Base-by-base conservation (phyloP, 108 stramenopile species). In the Aurantiochytrium sp. region DNA sequence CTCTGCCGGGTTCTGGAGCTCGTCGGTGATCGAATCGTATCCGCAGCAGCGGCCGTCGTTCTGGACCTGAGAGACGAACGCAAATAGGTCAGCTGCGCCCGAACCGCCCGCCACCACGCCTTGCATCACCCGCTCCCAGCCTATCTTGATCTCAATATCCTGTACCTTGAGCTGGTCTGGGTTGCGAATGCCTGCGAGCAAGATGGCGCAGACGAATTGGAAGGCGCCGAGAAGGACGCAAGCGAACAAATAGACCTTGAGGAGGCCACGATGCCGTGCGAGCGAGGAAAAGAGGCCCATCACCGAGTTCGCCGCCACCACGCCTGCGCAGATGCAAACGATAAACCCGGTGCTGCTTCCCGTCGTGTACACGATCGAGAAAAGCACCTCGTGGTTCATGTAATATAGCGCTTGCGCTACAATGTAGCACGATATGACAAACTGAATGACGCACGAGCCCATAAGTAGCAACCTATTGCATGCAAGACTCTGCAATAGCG, bases 1-100 rank as follows among this genome's bases (percentile, higher is more conserved):
- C 17, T 37, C 73, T 12, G 0, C 27, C 6, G 45, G 39, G 2
- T 48, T 41, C 39, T 81, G 73, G 6, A n/a, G n/a, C 39, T 41
- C n/a, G 45, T 81, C 45, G 10, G 36, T 21, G 73, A 48, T 48
- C 2, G 73, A 81, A 24, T 81, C 73, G 2, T 48, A 81, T 22
- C 73, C 73, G 39, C 73, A 81, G 45, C 73, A 81, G 15, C 42
- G 45, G 73, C 73, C 73, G 32, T 81, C 39, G 2, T 41, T 81
- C 42, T 41, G 39, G 24, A 81, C 24, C 12, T 41, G n/a, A 4
- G 39, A 48, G 12, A 81, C 27, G 3, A 81, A 81, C 8, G 73
- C 73, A 24, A 41, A 48, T 12, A 17, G 39, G 45, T 48, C 30
- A 6, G 73, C 39, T n/a, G 39, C 39, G 39, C 12, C 73, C 21